Conservation (phyloP, 768 basidiomycete genomes). For the Porpolomopsis calyptriformis region DNA sequence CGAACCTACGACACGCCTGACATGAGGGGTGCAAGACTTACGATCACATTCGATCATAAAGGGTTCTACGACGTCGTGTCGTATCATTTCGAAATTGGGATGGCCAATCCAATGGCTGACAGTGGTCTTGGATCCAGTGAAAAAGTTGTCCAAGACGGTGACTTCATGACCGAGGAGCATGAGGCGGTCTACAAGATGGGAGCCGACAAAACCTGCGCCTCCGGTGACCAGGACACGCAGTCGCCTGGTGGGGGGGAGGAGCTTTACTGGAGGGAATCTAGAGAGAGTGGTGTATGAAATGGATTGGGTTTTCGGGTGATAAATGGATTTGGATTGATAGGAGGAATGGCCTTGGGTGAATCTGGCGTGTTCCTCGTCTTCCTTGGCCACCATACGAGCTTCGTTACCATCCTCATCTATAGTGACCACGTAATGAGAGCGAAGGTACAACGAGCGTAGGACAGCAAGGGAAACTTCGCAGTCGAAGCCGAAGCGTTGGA, state of each 20-base stretch:
- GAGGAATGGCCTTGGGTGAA: constrained; percentile 39
- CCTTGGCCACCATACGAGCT: constrained; percentile 27
- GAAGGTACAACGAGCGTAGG: constrained; percentile 81
- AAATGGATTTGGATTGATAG: constrained; percentile 82
- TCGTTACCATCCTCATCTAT: constrained; percentile 24
- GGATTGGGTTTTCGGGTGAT: constrained; percentile 62
- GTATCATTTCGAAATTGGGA: constrained; percentile 96
- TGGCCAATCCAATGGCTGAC: constrained; percentile 95
- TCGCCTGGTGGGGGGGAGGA: constrained; percentile 63
- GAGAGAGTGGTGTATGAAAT: constrained; percentile 90
- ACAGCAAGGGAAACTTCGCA: constrained; percentile 69
- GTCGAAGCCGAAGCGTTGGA: constrained; percentile 83
- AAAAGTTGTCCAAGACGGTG: constrained; percentile 96
- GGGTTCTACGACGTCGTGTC: constrained; percentile 94
- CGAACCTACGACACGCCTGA: constrained; percentile 11
- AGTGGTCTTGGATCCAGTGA: constrained; percentile 96
- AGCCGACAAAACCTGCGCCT: constrained; percentile 98
- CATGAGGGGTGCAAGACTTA: constrained; percentile 30
- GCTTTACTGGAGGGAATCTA: constrained; percentile 86
- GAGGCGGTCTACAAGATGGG: constrained; percentile 93
- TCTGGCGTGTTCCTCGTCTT: constrained; percentile 39
- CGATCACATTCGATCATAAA: constrained; percentile 99
- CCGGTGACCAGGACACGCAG: constrained; percentile 94
- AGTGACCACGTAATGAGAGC: constrained; percentile 60
- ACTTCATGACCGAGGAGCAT: constrained; percentile 98